Evolutionary conservation across 345 rosid species (phyloP), one percentile per base, ranked within the genome.

Genomic region (Limnanthes douglasii): DNA sequence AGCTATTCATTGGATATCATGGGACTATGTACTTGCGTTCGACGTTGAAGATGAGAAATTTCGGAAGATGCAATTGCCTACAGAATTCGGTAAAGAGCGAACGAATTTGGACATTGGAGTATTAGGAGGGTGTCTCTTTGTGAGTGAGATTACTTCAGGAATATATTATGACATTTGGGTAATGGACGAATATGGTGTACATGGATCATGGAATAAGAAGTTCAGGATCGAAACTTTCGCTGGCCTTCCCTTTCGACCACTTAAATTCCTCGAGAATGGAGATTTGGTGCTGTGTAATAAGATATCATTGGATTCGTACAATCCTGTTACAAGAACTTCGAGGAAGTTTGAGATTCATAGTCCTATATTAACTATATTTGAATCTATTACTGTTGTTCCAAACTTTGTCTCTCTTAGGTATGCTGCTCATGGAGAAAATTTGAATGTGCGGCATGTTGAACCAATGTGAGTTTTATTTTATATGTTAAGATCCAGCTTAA

Each of bases 171-270:
- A 34, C 26, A 19, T 54, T 11, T 46, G 47, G 48, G 43, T 54
- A 6, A 54, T 54, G 47, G 40, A 39, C 25, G 37, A 46, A 5
- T 54, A 54, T 19, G 48, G 47, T 17, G 43, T 54, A 11, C 18
- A 34, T 21, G 41, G 28, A 9, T 54, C 53, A 32, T 53, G 52
- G 52, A 25, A 21, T 3, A 38, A 32, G 19, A 19, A 24, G 39
- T 34, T 31, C 10, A 6, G 24, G 2, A 20, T 54, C 15, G 37
- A 19, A 11, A 13, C 16, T 6, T 7, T 3, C 18, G 1, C 6
- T 5, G 15, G 11, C 4, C 34, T 23, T 25, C 23, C 8, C 34
- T 34, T 31, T 25, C 31, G 18, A 17, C 50, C 50, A 10, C 23
- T 45, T 11, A 34, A 24, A 26, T n/a, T n/a, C 2, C 13, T 45